Percentiles rank a stretch among this genome's conserved stretches.
Conservation (phyloP, 2,329 filamentous ascomycete genomes). For the Elsinoe necatrix region DNA sequence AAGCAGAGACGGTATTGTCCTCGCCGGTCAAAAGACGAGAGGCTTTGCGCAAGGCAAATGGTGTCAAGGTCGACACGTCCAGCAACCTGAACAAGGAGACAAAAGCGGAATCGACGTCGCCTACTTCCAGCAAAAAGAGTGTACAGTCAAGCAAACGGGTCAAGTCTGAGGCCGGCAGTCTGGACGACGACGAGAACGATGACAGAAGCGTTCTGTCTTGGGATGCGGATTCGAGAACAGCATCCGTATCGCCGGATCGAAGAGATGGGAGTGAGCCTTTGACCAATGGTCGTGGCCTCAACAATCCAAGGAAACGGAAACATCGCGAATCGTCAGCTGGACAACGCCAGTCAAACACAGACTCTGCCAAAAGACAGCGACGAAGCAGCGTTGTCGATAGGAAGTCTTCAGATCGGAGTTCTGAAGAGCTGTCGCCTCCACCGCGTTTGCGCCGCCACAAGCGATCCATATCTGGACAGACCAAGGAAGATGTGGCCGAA, state of each 20-base stretch:
- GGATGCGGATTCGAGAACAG: conserved; percentile 6
- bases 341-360: conserved; percentile 4
- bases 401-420: conserved; percentile 10
- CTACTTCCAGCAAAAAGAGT: not conserved
- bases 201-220: conserved; percentile 18
- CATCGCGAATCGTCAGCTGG: conserved; percentile 30
- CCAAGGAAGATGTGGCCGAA: conserved; percentile 44
- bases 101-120: conserved; percentile 4
- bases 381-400: conserved; percentile 9
- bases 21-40: conserved; percentile 34
- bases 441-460: conserved; percentile 52
- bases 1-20: conserved; percentile 44
- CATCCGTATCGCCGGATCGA: conserved; percentile 2
- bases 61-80: conserved; percentile 6
- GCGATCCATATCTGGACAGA: conserved; percentile 56
- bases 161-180: conserved; percentile 2
- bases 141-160: not conserved
- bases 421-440: conserved; percentile 47
- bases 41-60: conserved; percentile 28
- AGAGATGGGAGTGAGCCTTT: conserved; percentile 8
- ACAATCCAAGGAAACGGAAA: conserved; percentile 32
- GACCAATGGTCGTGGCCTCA: conserved; percentile 22
- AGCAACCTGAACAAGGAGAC: not conserved
- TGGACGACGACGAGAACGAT: conserved; percentile 19
- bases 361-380: conserved; percentile 16